A percentile compares a stretch with the other conserved stretches of the same genome.
Conservation (phyloP, 176 grass and related monocot genomes). For the Carex parvula region DNA sequence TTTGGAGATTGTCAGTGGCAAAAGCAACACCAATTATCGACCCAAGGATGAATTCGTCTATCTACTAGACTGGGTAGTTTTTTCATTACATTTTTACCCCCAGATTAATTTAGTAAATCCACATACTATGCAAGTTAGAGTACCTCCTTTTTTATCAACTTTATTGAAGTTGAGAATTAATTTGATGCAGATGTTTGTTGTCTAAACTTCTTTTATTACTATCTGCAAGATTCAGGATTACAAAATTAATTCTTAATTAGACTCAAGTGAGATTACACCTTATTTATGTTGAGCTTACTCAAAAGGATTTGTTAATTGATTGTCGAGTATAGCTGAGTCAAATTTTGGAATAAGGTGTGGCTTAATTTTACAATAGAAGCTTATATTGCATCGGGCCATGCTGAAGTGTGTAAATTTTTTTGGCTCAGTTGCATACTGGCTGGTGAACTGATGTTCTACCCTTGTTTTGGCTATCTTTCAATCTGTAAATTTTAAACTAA, state of each 20-base stretch:
- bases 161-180: not conserved
- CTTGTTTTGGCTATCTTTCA: not conserved
- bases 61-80: slow-evolving; percentile 87
- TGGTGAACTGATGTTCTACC: not conserved
- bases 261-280: not conserved
- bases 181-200: not conserved
- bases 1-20: slow-evolving; percentile 86
- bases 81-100: not conserved
- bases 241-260: not conserved
- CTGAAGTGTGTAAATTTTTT: not conserved
- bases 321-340: not conserved
- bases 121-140: not conserved
- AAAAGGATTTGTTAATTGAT: not conserved
- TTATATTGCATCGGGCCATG: not conserved
- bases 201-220: not conserved
- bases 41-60: slow-evolving; percentile 89
- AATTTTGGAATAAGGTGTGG: not conserved
- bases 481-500: slow-evolving; percentile 12
- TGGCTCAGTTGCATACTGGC: not conserved
- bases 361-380: not conserved
- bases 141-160: not conserved
- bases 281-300: not conserved
- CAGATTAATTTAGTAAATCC: not conserved
- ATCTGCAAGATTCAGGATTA: not conserved
- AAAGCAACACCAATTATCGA: slow-evolving; percentile 94